Conservation (phyloP, 495 filamentous ascomycete genomes). For the Neurospora sp. region DNA sequence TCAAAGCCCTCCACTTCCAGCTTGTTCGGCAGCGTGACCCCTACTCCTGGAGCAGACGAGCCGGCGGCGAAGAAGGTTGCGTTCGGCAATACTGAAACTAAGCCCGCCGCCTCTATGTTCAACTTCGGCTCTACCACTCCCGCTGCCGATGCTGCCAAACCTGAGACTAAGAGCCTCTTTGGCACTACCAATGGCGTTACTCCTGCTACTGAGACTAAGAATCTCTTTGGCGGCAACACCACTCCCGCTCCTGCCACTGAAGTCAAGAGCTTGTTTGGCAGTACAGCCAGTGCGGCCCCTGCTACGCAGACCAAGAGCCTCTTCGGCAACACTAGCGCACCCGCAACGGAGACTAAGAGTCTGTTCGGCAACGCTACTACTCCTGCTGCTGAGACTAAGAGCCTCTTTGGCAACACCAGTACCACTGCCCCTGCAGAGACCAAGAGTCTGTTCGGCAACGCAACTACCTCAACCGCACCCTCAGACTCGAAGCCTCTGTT, state of each 20-base stretch:
- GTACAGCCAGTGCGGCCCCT: constrained; percentile 4
- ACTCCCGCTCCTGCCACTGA: constrained; percentile 6
- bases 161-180: constrained; percentile 12
- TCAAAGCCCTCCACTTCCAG: constrained; percentile 13
- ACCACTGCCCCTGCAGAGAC: constrained; percentile 5
- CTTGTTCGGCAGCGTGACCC: constrained; percentile 21
- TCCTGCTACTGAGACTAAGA: constrained; percentile 7
- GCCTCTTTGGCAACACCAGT: constrained; percentile 10
- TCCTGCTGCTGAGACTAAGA: constrained; percentile 15
- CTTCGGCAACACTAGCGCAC: constrained; percentile 7
- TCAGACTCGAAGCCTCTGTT: constrained; percentile 15
- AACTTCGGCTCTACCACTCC: constrained; percentile 10
- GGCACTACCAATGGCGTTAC: constrained; percentile 4
- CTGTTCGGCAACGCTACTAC: neutral
- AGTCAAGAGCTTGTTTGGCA: constrained; percentile 11
- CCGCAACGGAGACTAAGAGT: neutral
- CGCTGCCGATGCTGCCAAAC: constrained; percentile 10
- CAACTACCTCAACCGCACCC: constrained; percentile 5
- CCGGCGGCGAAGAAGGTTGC: constrained; percentile 13
- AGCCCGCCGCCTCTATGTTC: constrained; percentile 13
- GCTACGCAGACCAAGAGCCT: constrained; percentile 15
- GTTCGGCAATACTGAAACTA: constrained; percentile 19
- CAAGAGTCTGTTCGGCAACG: constrained; percentile 6
- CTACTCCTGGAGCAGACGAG: constrained; percentile 10
- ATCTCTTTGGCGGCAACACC: constrained; percentile 8